phyloP scores from a whole-genome alignment of 805 yeast species.

The Cyberlindnera nakhonratchasimensis region DNA sequence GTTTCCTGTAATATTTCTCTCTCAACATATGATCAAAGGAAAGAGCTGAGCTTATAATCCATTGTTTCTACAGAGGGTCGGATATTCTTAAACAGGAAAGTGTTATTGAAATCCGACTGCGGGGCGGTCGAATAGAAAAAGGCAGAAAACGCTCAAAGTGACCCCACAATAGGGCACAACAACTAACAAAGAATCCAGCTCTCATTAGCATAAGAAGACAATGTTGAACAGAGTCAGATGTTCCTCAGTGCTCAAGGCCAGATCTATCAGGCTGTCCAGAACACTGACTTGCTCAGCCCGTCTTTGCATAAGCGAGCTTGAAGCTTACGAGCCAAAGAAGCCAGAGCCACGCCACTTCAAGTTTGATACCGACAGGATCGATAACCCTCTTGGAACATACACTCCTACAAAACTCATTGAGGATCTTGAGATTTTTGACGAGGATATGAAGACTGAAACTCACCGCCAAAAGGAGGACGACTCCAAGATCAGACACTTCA shows the following conservation, averaged over 20 bases:
- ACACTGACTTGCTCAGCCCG: slow-evolving; percentile 2
- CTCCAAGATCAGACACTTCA: slow-evolving; percentile 73
- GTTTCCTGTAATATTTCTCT: not conserved
- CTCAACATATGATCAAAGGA: not conserved
- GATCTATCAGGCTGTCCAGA: not conserved
- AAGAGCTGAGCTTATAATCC: no score
- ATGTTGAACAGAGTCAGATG: no score
- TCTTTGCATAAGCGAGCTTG: slow-evolving; percentile 19
- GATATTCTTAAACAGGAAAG: no score
- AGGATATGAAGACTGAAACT: slow-evolving; percentile 31
- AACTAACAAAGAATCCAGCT: no score
- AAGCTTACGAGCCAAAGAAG: slow-evolving; percentile 23
- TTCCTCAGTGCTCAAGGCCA: slow-evolving; percentile 4
- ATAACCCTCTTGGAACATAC: slow-evolving; percentile 41
- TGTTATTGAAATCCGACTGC: no score
- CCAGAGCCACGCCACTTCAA: slow-evolving; percentile 18
- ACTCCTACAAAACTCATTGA: slow-evolving; percentile 27
- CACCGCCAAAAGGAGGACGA: slow-evolving; percentile 18
- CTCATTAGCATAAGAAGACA: not conserved
- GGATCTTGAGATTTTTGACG: slow-evolving; percentile 36
- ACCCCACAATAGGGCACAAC: no score
- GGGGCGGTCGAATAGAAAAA: no score
- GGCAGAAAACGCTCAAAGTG: no score
- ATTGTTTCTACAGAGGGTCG: no score
- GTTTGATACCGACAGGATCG: slow-evolving; percentile 27